Percentiles rank a stretch among this genome's conserved stretches.
These are phyloP conservation scores for Adansonia rubrostipa DNA, from an alignment of 441 rosid genomes.

Conservation along the genomic window DNA sequence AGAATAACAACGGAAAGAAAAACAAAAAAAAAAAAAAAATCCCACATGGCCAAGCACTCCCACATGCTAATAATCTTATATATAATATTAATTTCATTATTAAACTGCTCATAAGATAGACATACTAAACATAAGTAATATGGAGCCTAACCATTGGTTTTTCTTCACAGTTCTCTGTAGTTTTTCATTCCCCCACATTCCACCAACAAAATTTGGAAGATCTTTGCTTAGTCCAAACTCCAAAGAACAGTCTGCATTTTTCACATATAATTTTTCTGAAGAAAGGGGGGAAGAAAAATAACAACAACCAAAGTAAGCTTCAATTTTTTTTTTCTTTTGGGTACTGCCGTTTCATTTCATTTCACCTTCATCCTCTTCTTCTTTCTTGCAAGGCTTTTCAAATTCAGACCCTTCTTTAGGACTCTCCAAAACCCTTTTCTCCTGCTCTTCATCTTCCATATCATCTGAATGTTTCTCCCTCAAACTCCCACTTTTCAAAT, in stretches of 20 bases:
- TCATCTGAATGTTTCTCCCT: conserved; percentile 37
- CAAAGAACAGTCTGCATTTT: not conserved
- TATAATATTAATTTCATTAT: conserved; percentile 28
- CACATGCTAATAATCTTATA: conserved; percentile 37
- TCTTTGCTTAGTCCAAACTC: not conserved
- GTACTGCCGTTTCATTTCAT: not conserved
- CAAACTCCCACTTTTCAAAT: conserved; percentile 38
- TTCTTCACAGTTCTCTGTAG: not conserved
- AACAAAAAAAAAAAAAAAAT: not conserved
- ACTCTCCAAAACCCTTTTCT: conserved; percentile 70
- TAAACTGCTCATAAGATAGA: conserved; percentile 20
- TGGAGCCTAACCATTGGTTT: conserved; percentile 20
- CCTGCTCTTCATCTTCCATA: conserved; percentile 54
- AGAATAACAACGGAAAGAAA: not conserved
- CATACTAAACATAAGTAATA: conserved; percentile 26
- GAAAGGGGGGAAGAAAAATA: not conserved
- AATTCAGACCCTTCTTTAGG: conserved; percentile 47
- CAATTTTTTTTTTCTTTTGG: not conserved
- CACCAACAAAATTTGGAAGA: conserved; percentile 21
- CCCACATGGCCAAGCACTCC: conserved; percentile 42
- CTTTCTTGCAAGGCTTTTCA: conserved; percentile 46
- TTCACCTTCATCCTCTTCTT: conserved; percentile 34
- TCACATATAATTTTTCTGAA: not conserved
- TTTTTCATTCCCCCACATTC: not conserved
- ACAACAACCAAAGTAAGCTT: not conserved